These are phyloP conservation scores for Gossypium turneri DNA, from an alignment of 345 rosid species.

Conservation along the genomic window DNA sequence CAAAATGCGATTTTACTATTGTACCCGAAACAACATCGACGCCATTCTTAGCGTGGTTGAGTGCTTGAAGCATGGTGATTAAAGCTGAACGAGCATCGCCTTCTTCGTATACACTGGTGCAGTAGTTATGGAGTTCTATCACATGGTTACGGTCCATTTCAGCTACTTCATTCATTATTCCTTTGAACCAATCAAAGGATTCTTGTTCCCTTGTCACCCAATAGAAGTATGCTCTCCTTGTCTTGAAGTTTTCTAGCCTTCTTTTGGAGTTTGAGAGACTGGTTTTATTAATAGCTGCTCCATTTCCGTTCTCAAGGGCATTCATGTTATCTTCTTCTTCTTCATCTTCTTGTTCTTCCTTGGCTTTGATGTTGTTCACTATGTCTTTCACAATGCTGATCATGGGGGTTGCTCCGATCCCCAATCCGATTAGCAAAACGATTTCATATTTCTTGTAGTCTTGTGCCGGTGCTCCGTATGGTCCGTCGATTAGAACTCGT, in stretches of 20 bases:
- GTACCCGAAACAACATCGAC: conserved; percentile 79
- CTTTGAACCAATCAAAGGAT: conserved; percentile 84
- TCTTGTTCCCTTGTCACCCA: conserved; percentile 90
- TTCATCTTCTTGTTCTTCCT: conserved; percentile 21
- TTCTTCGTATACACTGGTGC: conserved; percentile 85
- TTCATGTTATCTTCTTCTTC: conserved; percentile 34
- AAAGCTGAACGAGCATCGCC: conserved; percentile 82
- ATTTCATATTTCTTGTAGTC: conserved; percentile 79
- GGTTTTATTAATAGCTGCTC: conserved; percentile 15
- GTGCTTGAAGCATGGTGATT: conserved; percentile 73
- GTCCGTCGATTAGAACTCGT: conserved; percentile 67
- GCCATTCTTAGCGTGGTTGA: conserved; percentile 69
- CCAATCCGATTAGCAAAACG: conserved; percentile 66
- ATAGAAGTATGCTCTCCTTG: conserved; percentile 72
- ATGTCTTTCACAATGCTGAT: conserved; percentile 84
- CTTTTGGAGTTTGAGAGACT: conserved; percentile 35
- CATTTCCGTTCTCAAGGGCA: conserved; percentile 40
- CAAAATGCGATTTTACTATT: conserved; percentile 72
- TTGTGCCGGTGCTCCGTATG: conserved; percentile 90
- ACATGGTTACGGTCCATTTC: conserved; percentile 57
- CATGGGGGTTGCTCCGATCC: conserved; percentile 91
- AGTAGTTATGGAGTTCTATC: conserved; percentile 71
- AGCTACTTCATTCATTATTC: conserved; percentile 73
- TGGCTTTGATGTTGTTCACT: conserved; percentile 54
- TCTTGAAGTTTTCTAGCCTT: conserved; percentile 46